A percentile compares a stretch with the other conserved stretches of the same genome.
phyloP scores from a whole-genome alignment of 768 basidiomycete species.

The Macrolepiota dolichaula region DNA sequence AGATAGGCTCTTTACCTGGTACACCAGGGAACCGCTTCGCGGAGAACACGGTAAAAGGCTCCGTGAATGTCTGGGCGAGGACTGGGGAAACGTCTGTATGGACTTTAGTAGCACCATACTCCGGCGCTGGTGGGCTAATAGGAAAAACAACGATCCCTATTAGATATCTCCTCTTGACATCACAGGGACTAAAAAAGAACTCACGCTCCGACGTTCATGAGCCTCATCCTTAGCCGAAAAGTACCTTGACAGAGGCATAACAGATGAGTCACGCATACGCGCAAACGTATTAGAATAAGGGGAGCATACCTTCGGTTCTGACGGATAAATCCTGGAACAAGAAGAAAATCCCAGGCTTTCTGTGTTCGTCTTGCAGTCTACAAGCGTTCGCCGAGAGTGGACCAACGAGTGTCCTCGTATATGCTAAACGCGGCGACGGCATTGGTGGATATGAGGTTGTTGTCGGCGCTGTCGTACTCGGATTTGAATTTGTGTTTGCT shows the following conservation, averaged over 20 bases:
- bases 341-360: constrained; percentile 87
- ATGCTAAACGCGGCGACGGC: constrained; percentile 48
- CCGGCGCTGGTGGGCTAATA: constrained; percentile 66
- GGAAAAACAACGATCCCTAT: not conserved
- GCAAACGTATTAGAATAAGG: not conserved
- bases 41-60: constrained; percentile 82
- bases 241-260: constrained; percentile 44
- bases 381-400: constrained; percentile 85
- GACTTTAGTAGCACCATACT: constrained; percentile 59
- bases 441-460: constrained; percentile 22
- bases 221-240: constrained; percentile 81
- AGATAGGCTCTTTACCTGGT: constrained; percentile 53
- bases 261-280: not conserved
- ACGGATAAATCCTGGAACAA: constrained; percentile 94
- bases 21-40: constrained; percentile 96
- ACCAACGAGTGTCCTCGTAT: constrained; percentile 88
- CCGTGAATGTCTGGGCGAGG: constrained; percentile 80
- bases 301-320: constrained; percentile 74
- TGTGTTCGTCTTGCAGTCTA: constrained; percentile 80
- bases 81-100: constrained; percentile 72
- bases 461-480: not conserved
- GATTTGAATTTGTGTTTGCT: not conserved
- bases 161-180: not conserved
- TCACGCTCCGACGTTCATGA: constrained; percentile 91
- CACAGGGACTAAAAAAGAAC: constrained; percentile 29